Evolutionary conservation across 225 moss, liverwort and hornwort species (phyloP).

Genomic region (Anthoceros angustus): DNA sequence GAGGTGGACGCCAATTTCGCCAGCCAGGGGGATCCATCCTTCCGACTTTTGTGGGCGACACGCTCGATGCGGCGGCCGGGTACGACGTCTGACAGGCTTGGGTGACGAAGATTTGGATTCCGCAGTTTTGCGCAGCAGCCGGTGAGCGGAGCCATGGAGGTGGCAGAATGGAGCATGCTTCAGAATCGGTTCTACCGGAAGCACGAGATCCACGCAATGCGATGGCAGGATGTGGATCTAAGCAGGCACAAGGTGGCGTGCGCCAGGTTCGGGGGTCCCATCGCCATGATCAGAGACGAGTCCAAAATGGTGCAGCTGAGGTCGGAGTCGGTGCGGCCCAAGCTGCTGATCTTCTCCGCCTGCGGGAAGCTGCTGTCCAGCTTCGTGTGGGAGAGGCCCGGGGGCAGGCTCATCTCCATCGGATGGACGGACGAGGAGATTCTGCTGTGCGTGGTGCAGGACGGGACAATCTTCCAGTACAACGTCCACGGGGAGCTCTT

Average conservation of each 20-base stretch:
- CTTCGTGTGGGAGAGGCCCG: conserved; percentile 77
- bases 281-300: conserved; percentile 92
- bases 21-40: too few relatives aligned
- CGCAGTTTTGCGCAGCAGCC: too few relatives aligned
- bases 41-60: too few relatives aligned
- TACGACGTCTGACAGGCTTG: too few relatives aligned
- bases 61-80: too few relatives aligned
- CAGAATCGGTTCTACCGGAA: conserved; percentile 76
- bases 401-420: conserved; percentile 59
- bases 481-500: conserved; percentile 77
- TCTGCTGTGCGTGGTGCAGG: conserved; percentile 70
- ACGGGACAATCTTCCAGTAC: conserved; percentile 79
- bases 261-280: conserved; percentile 72
- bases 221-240: conserved; percentile 73
- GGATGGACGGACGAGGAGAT: conserved; percentile 94
- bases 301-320: conserved; percentile 96
- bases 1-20: too few relatives aligned
- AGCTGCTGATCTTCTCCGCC: conserved; percentile 63
- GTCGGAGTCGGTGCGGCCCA: conserved; percentile 78
- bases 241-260: conserved; percentile 85
- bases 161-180: conserved; percentile 80
- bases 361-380: conserved; percentile 64
- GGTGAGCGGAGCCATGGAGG: conserved; percentile 6
- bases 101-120: too few relatives aligned
- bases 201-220: conserved; percentile 90